Evolutionary conservation across 23 red algal species (phyloP), one percentile per base, ranked within the genome.

Genomic region (Gracilariopsis chorda): DNA sequence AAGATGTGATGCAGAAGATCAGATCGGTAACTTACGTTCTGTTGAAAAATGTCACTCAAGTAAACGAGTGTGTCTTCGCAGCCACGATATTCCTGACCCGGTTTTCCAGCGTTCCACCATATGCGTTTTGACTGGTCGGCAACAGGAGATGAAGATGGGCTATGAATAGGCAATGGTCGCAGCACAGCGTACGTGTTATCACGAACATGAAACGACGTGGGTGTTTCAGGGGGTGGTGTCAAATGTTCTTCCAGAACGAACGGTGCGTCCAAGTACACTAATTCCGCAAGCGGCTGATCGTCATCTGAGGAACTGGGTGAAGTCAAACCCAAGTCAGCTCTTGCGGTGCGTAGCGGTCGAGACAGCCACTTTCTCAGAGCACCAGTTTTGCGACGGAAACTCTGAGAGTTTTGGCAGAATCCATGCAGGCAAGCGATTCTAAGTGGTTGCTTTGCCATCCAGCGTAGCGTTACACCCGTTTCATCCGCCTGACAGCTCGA

Each of bases 371-470:
- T 91, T 28, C 88, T 52, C 34, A 91, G 74, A 12, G 73, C 74
- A 20, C 77, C 75, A 19, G 88, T 82, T 71, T 91, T 91, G 20
- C 59, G 75, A 27, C 88, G 73, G 48, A 91, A 82, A 14, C 33
- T 71, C 45, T 25, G 7, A 14, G 75, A 51, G 62, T 80, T 91
- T 56, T 91, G 88, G 21, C 88, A 74, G 36, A 68, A 91, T 43
- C 88, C 88, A 61, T 91, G 88, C 39, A 91, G 48, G 55, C 88
- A 91, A 23, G 65, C 75, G 25, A 91, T 80, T 80, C 61, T 55
- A 19, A 82, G 77, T 55, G 75, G 75, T 73, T 46, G 36, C 32
- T 46, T 46, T 46, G 67, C 23, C 67, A 73, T 73, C 9, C 19
- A 2, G 60, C 21, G 63, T 3, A 16, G 21, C 27, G 56, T 23